Evolutionary conservation across 768 basidiomycete genomes (phyloP).

Genomic region (Astraeus odoratus): DNA sequence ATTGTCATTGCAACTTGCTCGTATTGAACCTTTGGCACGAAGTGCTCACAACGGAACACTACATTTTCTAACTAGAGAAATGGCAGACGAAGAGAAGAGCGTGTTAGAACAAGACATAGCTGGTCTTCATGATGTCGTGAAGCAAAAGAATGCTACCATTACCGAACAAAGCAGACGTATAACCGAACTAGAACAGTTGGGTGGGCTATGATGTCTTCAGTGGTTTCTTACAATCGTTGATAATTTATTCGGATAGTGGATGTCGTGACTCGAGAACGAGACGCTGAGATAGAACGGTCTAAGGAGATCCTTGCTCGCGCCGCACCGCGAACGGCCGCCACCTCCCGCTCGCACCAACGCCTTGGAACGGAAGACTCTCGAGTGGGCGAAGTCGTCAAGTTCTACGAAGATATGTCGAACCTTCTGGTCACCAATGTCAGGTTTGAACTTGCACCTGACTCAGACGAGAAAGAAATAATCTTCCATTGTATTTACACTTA

Average conservation of each 20-base stretch:
- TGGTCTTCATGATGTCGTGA: constrained; percentile 36
- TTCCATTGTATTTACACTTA: constrained; percentile 64
- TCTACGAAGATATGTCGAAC: constrained; percentile 87
- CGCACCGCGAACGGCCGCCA: constrained; percentile 33
- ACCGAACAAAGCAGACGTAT: constrained; percentile 42
- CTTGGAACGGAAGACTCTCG: constrained; percentile 48
- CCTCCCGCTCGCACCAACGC: constrained; percentile 28
- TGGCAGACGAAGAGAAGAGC: constrained; percentile 62
- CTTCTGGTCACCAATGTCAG: constrained; percentile 62
- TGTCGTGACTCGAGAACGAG: constrained; percentile 47
- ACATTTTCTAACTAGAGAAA: constrained; percentile 67
- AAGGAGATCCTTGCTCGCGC: constrained; percentile 37
- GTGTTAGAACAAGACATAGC: constrained; percentile 41
- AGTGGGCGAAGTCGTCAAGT: constrained; percentile 50
- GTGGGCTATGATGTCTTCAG: constrained; percentile 34
- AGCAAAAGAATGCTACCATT: constrained; percentile 36
- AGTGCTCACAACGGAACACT: constrained; percentile 45
- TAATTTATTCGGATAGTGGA: constrained; percentile 33
- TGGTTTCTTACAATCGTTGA: constrained; percentile 1
- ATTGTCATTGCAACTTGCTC: constrained; percentile 47
- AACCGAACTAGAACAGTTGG: constrained; percentile 36
- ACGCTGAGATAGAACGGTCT: constrained; percentile 55
- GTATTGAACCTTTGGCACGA: constrained; percentile 46
- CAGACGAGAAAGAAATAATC: constrained; percentile 45
- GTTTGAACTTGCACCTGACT: constrained; percentile 26